Percentiles rank a stretch among this genome's conserved stretches.
Evolutionary conservation across 345 rosid species (phyloP).

Genomic region (Lepidium africanum): DNA sequence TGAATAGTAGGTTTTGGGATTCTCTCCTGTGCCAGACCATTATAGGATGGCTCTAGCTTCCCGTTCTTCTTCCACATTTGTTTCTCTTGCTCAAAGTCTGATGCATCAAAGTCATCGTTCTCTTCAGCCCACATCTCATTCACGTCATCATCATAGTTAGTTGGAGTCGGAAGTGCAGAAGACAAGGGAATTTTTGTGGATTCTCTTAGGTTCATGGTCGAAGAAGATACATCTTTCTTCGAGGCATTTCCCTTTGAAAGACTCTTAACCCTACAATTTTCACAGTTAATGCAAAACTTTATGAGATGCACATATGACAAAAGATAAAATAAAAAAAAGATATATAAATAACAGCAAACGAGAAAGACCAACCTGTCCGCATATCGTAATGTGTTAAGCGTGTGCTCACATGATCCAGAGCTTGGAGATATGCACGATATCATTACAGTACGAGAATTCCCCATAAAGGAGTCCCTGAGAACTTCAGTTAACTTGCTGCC

Average conservation of each 20-base stretch:
- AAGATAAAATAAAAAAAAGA: neutral
- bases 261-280: constrained; percentile 76
- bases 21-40: constrained; percentile 45
- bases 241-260: constrained; percentile 85
- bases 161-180: constrained; percentile 47
- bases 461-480: constrained; percentile 94
- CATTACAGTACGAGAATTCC: constrained; percentile 98
- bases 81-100: constrained; percentile 71
- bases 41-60: constrained; percentile 45
- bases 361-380: constrained; percentile 76
- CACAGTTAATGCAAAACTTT: neutral
- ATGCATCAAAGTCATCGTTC: constrained; percentile 65
- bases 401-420: constrained; percentile 97
- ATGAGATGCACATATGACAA: neutral
- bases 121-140: constrained; percentile 77
- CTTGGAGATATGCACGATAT: constrained; percentile 96
- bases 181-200: constrained; percentile 61
- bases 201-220: constrained; percentile 69
- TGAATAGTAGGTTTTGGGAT: constrained; percentile 44
- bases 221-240: constrained; percentile 71
- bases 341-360: neutral
- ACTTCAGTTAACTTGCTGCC: constrained; percentile 98
- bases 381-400: constrained; percentile 94
- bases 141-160: constrained; percentile 59
- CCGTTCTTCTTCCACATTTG: constrained; percentile 61